These are phyloP conservation scores for Mortierella alpina DNA, from an alignment of 192 early-diverging fungal genomes.

Conservation along the genomic window DNA sequence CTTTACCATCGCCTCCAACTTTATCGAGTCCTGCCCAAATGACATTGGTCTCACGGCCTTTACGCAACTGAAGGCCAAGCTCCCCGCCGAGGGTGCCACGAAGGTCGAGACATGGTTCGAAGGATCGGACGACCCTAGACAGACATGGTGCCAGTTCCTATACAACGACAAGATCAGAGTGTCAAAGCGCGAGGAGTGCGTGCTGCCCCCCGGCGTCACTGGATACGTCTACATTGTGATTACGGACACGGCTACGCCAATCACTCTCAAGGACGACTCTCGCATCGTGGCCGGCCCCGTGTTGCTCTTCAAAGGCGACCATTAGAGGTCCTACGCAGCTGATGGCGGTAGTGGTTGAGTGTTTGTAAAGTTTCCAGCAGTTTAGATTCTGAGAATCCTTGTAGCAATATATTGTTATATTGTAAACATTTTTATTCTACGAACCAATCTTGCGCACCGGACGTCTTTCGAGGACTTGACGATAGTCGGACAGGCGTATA, in stretches of 20 bases:
- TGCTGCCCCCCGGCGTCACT: neutral
- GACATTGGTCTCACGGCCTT: constrained; percentile 29
- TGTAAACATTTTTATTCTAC: too few relatives aligned
- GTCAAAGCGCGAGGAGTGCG: neutral
- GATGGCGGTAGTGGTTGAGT: too few relatives aligned
- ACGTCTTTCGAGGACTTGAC: too few relatives aligned
- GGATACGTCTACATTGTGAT: constrained; percentile 28
- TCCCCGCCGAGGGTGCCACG: neutral
- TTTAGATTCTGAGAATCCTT: too few relatives aligned
- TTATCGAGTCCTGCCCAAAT: constrained; percentile 59
- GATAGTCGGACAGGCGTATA: too few relatives aligned
- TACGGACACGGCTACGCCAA: constrained; percentile 14
- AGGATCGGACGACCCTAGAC: neutral
- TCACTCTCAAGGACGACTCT: constrained; percentile 13
- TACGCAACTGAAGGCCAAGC: constrained; percentile 9
- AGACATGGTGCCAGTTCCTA: constrained; percentile 33
- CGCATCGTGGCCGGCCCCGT: constrained; percentile 27
- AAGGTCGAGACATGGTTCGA: constrained; percentile 1
- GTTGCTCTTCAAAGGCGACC: constrained; percentile 24
- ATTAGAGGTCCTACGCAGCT: neutral
- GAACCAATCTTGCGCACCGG: too few relatives aligned
- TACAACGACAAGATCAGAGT: constrained; percentile 20
- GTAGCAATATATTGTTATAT: too few relatives aligned
- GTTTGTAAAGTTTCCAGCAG: too few relatives aligned
- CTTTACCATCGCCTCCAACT: constrained; percentile 59